Evolutionary conservation across 495 filamentous ascomycete species (phyloP).

Genomic region (Hypoxylon crocopeplum): DNA sequence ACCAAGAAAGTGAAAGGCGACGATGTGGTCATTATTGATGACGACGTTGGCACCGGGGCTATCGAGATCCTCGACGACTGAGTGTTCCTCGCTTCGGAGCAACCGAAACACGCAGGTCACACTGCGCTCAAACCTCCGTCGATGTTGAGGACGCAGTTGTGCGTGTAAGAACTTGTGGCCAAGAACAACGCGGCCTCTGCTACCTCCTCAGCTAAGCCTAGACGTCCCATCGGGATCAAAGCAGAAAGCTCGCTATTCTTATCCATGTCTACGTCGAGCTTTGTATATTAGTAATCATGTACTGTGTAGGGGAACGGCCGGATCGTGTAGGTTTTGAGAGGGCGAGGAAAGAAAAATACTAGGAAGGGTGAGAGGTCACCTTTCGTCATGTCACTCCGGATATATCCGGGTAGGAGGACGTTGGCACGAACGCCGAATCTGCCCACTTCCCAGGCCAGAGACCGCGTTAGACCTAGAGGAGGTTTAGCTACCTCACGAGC

Average conservation of each 20-base stretch:
- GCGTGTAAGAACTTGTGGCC: slow-evolving; percentile 77
- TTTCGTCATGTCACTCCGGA: slow-evolving; percentile 77
- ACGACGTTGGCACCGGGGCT: slow-evolving; percentile 65
- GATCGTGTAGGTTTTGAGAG: neutral
- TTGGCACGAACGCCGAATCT: slow-evolving; percentile 70
- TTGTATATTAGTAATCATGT: slow-evolving; percentile 42
- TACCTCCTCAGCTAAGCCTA: slow-evolving; percentile 72
- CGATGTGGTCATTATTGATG: slow-evolving; percentile 60
- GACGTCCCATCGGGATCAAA: slow-evolving; percentile 70
- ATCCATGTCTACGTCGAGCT: slow-evolving; percentile 39
- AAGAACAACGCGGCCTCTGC: slow-evolving; percentile 84
- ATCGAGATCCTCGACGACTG: slow-evolving; percentile 79
- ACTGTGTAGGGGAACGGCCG: slow-evolving; percentile 11
- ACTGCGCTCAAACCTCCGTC: slow-evolving; percentile 81
- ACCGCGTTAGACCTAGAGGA: slow-evolving; percentile 65
- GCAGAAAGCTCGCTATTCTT: slow-evolving; percentile 37
- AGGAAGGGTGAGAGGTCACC: slow-evolving; percentile 52
- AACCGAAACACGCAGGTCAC: slow-evolving; percentile 36
- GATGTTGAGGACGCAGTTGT: slow-evolving; percentile 85
- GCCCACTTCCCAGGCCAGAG: slow-evolving; percentile 70
- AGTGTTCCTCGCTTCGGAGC: neutral
- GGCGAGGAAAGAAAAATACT: slow-evolving; percentile 12
- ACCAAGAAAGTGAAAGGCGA: slow-evolving; percentile 57
- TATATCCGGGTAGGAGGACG: slow-evolving; percentile 83
- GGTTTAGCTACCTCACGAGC: slow-evolving; percentile 17